Evolutionary conservation across 306 rosid genomes (phyloP).

Genomic region (Dicorynia guianensis): DNA sequence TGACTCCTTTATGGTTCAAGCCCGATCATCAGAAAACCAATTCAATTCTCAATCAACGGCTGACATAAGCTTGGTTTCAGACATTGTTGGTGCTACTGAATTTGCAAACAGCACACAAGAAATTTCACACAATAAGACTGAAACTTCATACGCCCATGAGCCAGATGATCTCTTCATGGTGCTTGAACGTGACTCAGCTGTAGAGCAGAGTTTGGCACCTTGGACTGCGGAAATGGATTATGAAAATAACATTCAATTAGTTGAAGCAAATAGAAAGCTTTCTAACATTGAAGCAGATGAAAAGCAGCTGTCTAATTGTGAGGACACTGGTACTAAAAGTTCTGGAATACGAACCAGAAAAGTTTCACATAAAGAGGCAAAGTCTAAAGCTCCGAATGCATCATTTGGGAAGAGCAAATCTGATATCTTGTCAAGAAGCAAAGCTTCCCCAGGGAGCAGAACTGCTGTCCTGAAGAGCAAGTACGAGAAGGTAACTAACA

Average conservation of each 20-base stretch:
- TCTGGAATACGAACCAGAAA: slow-evolving; percentile 55
- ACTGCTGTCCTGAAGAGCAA: slow-evolving; percentile 61
- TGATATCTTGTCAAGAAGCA: slow-evolving; percentile 62
- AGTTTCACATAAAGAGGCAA: slow-evolving; percentile 64
- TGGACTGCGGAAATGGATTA: slow-evolving; percentile 94
- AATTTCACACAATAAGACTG: slow-evolving; percentile 54
- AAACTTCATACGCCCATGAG: slow-evolving; percentile 52
- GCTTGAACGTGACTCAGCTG: slow-evolving; percentile 81
- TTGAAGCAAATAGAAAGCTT: slow-evolving; percentile 54
- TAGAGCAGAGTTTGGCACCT: slow-evolving; percentile 58
- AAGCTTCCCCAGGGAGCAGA: slow-evolving; percentile 64
- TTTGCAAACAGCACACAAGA: slow-evolving; percentile 52
- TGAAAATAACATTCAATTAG: slow-evolving; percentile 52
- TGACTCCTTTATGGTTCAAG: slow-evolving; percentile 91
- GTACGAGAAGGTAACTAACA: slow-evolving; percentile 64
- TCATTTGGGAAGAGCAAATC: slow-evolving; percentile 64
- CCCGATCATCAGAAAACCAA: slow-evolving; percentile 61
- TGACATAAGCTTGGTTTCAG: slow-evolving; percentile 66
- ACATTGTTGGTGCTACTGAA: slow-evolving; percentile 66
- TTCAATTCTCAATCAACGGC: slow-evolving; percentile 61
- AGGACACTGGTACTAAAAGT: slow-evolving; percentile 45
- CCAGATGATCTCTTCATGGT: slow-evolving; percentile 95
- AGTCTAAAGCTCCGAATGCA: slow-evolving; percentile 65
- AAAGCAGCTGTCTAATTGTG: slow-evolving; percentile 40
- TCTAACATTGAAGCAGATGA: slow-evolving; percentile 47